Base-by-base conservation (phyloP, 2,329 filamentous ascomycete genomes). In the Clonostachys solani region DNA sequence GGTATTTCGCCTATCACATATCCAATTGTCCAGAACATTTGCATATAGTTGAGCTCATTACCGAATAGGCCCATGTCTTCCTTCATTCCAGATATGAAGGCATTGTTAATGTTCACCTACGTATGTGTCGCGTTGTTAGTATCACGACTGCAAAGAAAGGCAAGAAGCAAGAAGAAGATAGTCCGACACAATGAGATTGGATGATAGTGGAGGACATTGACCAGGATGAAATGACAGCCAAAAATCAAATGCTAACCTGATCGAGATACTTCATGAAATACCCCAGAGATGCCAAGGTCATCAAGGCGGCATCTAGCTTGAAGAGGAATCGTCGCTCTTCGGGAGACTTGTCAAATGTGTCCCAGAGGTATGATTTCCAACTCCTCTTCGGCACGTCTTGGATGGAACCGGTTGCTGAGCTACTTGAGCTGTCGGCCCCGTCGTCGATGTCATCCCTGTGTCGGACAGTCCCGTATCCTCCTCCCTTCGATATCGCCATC, bases 11-110 rank as follows among this genome's bases (percentile, higher is more conserved):
- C 65, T 62, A 84, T 63, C 0, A 81, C 73, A 52, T 84, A 85
- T 23, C 81, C 81, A 3, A 80, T 68, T 0, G 77, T 83, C 72
- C 78, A 85, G 36, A 71, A 71, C 1, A 78, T 74, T 50, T 63
- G 60, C 54, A 71, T 60, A 37, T 80, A 75, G 51, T 82, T 81
- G n/a, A 81, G 67, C 46, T 81, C 59, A 51, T 80, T 80, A 5
- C 67, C 65, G 33, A 66, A 60, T 17, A 74, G 60, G 0, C 52
- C 52, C 23, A 71, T 44, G 45, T 72, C 68, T 46, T 71, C 65
- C 42, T 72, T 65, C 71, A 75, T 73, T 1, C 72, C 73, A 0
- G 67, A 70, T 1, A 74, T 69, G 47, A 71, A 75, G 5, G 69
- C 69, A 56, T 71, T 72, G 44, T 59, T 60, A 10, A 63, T 57